Evolutionary conservation across 371 early-diverging fungal genomes (phyloP).

Genomic region (Mucor irregularis): DNA sequence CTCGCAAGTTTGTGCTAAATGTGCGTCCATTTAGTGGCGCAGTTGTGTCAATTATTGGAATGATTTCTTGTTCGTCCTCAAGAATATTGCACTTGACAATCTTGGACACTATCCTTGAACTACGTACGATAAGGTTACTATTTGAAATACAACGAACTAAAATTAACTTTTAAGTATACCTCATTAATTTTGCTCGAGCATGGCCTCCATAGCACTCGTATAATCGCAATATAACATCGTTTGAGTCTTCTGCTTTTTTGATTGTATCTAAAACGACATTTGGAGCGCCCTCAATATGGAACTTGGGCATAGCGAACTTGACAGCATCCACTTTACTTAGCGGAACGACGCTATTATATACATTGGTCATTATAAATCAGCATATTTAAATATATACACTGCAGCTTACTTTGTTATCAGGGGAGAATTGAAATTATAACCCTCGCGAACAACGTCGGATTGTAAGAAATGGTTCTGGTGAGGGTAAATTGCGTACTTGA

Average conservation of each 20-base stretch:
- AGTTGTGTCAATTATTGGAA: constrained; percentile 18
- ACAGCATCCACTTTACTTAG: constrained; percentile 5
- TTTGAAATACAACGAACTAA: too few species aligned
- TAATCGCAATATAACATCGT: constrained; percentile 72
- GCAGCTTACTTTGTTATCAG: constrained; percentile 50
- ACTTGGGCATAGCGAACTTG: constrained; percentile 36
- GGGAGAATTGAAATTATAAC: constrained; percentile 85
- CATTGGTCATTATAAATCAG: too few species aligned
- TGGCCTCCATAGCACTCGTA: constrained; percentile 91
- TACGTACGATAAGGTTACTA: constrained; percentile 5
- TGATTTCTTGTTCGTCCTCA: constrained; percentile 62
- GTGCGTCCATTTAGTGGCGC: constrained; percentile 22
- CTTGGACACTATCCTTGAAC: constrained; percentile 46
- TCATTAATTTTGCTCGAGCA: constrained; percentile 56
- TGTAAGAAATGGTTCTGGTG: constrained; percentile 82
- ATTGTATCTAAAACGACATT: constrained; percentile 87
- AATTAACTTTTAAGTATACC: too few species aligned
- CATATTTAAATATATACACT: neutral
- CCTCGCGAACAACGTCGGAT: constrained; percentile 79
- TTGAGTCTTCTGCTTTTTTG: constrained; percentile 79
- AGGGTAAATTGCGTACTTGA: constrained; percentile 87
- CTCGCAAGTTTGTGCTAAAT: constrained; percentile 40
- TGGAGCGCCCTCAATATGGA: constrained; percentile 58
- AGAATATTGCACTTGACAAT: constrained; percentile 75
- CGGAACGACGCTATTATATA: constrained; percentile 22